Evolutionary conservation across 106 monocot genomes (phyloP), one percentile per base, ranked within the genome.

Genomic region (Xerophyta viscosa): DNA sequence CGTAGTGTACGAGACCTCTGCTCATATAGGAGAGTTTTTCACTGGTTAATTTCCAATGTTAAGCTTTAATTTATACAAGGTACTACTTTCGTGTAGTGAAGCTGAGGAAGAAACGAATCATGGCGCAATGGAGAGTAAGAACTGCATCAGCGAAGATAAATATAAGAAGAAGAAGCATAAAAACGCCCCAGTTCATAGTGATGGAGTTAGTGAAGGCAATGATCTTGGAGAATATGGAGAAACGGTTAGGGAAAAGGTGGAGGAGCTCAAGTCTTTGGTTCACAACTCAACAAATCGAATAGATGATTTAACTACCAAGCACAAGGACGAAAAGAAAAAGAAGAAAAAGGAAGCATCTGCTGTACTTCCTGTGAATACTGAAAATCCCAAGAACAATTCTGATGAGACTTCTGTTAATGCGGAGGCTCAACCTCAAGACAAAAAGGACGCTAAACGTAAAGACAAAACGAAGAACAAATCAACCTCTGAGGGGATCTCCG

Each of bases 101-200:
- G n/a, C n/a, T n/a, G n/a, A n/a, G n/a, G n/a, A n/a, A n/a, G n/a
- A n/a, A 52, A 13, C 13, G 11, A 44, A 55, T 17, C 41, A 67
- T 39, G n/a, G n/a, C 45, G 63, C 52, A 44, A 8, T 37, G 29
- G 57, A 26, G 36, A 59, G 23, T 24, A 5, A 29, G 3, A 24
- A 65, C 9, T 12, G 26, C 43, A 3, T 31, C 46, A 27, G 24
- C 13, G 42, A 59, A 5, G 27, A 19, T 13, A 61, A 65, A 42
- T 59, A 60, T 6, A 64, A 72, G 64, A 68, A 66, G 56, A 73
- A 48, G 50, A 76, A 66, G 56, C 57, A 62, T 11, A 69, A 66
- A 50, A 41, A 24, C 7, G 24, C 20, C 11, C 37, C 49, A 27
- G 62, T 5, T 33, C 33, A 49, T 44, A 12, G n/a, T 39, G 5